phyloP scores from a whole-genome alignment of 306 rosid genomes.

The Chamaecrista fasciculata region DNA sequence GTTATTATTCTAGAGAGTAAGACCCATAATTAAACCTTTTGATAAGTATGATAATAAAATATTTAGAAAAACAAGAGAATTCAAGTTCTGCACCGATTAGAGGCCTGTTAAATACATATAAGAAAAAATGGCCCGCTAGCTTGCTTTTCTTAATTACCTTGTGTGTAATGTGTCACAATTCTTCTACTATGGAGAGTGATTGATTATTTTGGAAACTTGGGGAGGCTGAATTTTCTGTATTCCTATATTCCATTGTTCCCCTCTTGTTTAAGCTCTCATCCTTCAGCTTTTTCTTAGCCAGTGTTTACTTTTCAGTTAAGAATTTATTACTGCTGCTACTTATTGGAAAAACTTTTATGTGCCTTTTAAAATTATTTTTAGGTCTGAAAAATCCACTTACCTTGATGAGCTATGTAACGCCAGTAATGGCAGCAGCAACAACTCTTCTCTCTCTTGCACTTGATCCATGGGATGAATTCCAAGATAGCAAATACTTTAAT shows the following conservation, averaged over 20 bases:
- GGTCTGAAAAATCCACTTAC: constrained; percentile 94
- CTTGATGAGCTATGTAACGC: constrained; percentile 89
- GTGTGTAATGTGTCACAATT: background rate
- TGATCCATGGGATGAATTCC: constrained; percentile 89
- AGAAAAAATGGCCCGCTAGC: background rate
- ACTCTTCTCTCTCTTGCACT: constrained; percentile 71
- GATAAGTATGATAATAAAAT: background rate
- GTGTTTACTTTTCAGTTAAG: constrained; percentile 1
- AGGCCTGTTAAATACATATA: background rate
- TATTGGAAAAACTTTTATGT: constrained; percentile 16
- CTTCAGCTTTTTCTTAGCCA: background rate
- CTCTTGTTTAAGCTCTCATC: background rate
- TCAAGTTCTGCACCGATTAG: background rate
- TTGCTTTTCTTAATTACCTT: background rate
- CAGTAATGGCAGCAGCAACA: constrained; percentile 84
- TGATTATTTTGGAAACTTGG: background rate
- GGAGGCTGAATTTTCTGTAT: constrained; percentile 13
- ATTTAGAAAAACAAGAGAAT: background rate
- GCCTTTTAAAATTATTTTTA: constrained; percentile 39
- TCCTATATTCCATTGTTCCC: constrained; percentile 11
- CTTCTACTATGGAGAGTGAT: background rate
- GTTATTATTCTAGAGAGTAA: background rate
- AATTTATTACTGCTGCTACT: constrained; percentile 12
- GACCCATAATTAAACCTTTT: background rate
- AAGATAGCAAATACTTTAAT: constrained; percentile 64